These are phyloP conservation scores for Chlamydomonas reinhardtii DNA, from an alignment of 163 green algal genomes.

Conservation along the genomic window DNA sequence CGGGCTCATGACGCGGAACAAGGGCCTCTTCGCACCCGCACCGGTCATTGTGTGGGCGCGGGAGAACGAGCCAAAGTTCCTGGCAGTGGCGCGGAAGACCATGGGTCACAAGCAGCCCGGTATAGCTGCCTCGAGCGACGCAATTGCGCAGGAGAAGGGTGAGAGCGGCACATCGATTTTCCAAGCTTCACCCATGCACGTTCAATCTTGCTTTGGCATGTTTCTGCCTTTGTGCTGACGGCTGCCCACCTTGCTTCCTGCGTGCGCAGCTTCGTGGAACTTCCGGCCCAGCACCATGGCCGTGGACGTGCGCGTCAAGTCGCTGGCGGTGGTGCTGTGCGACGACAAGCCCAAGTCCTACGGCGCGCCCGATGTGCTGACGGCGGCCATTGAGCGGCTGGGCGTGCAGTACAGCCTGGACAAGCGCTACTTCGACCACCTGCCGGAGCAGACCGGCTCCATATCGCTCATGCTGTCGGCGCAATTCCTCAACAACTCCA, in stretches of 20 bases:
- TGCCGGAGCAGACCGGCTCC: conserved; percentile 63
- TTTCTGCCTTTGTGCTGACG: neutral
- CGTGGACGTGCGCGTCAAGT: conserved; percentile 59
- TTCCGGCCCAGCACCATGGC: conserved; percentile 72
- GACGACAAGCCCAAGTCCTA: conserved; percentile 90
- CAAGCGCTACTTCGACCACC: conserved; percentile 55
- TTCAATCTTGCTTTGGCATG: neutral
- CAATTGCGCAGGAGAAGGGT: neutral
- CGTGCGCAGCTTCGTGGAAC: conserved; percentile 43
- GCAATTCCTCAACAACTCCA: conserved; percentile 86
- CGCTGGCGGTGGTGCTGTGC: conserved; percentile 82
- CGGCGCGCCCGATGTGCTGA: conserved; percentile 88
- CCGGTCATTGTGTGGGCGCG: neutral
- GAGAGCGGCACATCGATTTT: neutral
- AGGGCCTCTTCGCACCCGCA: conserved; percentile 22
- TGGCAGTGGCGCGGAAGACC: no score
- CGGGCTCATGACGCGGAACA: conserved; percentile 11
- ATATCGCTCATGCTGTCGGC: conserved; percentile 40
- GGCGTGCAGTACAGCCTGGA: conserved; percentile 15
- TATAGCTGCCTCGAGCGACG: neutral
- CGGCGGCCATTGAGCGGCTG: conserved; percentile 51
- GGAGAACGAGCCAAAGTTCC: no score
- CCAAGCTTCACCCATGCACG: no score
- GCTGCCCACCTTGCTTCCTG: neutral
- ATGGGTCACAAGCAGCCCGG: neutral